These are phyloP conservation scores for Tephrocybe sp. DNA, from an alignment of 768 basidiomycete species.

Conservation along the genomic window DNA sequence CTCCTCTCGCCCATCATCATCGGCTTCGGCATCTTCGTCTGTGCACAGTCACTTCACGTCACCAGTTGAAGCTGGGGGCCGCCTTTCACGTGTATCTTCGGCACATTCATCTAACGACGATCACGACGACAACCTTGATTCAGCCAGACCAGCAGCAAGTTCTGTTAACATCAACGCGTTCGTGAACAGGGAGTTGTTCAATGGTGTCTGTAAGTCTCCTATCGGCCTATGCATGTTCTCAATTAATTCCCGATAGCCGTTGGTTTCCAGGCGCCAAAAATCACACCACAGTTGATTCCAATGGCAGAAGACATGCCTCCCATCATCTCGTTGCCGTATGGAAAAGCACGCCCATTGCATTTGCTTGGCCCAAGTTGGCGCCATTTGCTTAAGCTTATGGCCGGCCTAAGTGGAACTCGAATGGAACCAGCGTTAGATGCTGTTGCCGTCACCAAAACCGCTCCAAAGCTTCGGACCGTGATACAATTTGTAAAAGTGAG, in stretches of 20 bases:
- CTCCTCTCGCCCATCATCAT: not conserved
- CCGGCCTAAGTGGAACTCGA: constrained; percentile 63
- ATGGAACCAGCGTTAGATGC: constrained; percentile 73
- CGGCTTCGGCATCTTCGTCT: not conserved
- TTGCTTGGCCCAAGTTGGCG: constrained; percentile 75
- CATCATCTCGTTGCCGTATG: constrained; percentile 71
- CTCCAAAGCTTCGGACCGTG: constrained; percentile 65
- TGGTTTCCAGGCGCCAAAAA: constrained; percentile 59
- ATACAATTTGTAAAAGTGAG: constrained; percentile 77
- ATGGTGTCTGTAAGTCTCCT: constrained; percentile 58
- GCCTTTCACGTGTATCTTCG: constrained; percentile 8
- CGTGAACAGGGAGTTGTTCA: constrained; percentile 54
- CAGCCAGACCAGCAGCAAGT: not conserved
- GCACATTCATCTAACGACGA: constrained; percentile 1
- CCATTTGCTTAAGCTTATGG: constrained; percentile 71
- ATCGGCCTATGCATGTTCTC: not conserved
- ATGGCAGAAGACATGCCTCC: constrained; percentile 63
- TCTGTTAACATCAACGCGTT: constrained; percentile 45
- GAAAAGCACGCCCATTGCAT: constrained; percentile 64
- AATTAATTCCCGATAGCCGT: constrained; percentile 45
- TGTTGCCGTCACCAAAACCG: constrained; percentile 51
- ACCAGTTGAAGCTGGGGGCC: not conserved
- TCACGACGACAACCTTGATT: not conserved
- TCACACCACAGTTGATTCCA: constrained; percentile 42
- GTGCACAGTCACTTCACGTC: not conserved